Evolutionary conservation across 176 grass and related monocot species (phyloP).

Genomic region (Aechmea fasciata): DNA sequence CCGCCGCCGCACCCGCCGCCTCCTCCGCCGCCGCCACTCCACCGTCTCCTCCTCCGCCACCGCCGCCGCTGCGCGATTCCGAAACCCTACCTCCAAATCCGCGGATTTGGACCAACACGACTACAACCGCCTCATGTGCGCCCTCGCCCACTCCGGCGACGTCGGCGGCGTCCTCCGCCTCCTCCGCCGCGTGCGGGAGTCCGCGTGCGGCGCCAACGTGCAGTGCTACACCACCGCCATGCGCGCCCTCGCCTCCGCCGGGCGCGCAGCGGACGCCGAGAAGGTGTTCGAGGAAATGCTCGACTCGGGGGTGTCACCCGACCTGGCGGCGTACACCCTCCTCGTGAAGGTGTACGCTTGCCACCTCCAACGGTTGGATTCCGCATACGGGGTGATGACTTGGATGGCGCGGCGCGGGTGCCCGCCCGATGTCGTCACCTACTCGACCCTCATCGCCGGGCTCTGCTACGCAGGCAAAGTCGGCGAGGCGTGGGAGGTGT

Average conservation of each 20-base stretch:
- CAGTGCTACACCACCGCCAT: conserved; percentile 60
- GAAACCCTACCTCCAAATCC: conserved; percentile 5
- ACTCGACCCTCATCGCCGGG: conserved; percentile 48
- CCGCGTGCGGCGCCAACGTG: conserved; percentile 34
- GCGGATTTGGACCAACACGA: conserved; percentile 32
- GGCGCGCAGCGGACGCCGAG: conserved; percentile 44
- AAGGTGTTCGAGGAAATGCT: conserved; percentile 87
- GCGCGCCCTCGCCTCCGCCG: conserved; percentile 45
- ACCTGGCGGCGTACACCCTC: conserved; percentile 42
- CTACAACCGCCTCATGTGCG: conserved; percentile 60
- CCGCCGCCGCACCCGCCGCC: neutral
- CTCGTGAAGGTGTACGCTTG: conserved; percentile 79
- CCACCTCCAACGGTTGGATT: conserved; percentile 52
- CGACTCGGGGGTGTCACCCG: conserved; percentile 37
- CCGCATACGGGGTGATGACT: conserved; percentile 41
- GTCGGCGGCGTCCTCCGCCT: conserved; percentile 48
- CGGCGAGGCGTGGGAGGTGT: conserved; percentile 45
- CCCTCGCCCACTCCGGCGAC: conserved; percentile 40
- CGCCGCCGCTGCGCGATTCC: neutral
- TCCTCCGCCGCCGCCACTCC: conserved; percentile 21
- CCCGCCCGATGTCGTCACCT: conserved; percentile 45
- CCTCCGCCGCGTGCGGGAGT: conserved; percentile 35
- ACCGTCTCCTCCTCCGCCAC: conserved; percentile 10
- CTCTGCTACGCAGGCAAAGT: conserved; percentile 42
- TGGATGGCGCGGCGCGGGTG: conserved; percentile 59